Percentiles rank a stretch among this genome's conserved stretches.
These are phyloP conservation scores for Hirschfeldia incana DNA, from an alignment of 345 rosid species.

Conservation along the genomic window DNA sequence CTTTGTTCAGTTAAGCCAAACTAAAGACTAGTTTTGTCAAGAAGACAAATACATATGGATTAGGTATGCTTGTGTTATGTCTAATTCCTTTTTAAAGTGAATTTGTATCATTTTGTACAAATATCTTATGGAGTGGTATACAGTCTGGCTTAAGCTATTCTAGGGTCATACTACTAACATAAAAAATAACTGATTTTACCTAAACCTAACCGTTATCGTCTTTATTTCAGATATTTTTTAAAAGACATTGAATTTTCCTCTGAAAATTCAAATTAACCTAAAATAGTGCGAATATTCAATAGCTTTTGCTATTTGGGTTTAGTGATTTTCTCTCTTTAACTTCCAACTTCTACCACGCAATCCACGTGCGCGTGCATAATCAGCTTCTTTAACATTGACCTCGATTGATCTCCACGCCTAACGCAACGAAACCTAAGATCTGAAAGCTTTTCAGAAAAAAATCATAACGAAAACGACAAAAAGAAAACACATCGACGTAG, in stretches of 20 bases:
- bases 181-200: conserved; percentile 32
- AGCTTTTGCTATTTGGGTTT: conserved; percentile 38
- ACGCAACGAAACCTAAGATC: background rate
- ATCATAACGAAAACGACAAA: conserved; percentile 36
- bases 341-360: conserved; percentile 5
- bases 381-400: background rate
- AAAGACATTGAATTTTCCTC: background rate
- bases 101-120: background rate
- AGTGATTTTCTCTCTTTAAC: conserved; percentile 39
- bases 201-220: conserved; percentile 38
- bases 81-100: background rate
- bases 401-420: conserved; percentile 31
- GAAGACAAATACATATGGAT: background rate
- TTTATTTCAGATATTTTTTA: background rate
- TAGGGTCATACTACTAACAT: conserved; percentile 29
- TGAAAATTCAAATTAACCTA: conserved; percentile 13
- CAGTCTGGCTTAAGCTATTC: conserved; percentile 35
- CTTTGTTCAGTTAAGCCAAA: background rate
- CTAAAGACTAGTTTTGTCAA: background rate
- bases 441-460: background rate
- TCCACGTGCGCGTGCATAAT: background rate
- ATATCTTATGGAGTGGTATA: conserved; percentile 30
- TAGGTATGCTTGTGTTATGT: conserved; percentile 1
- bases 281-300: conserved; percentile 36
- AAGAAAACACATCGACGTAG: conserved; percentile 23